Evolutionary conservation across 495 filamentous ascomycete species (phyloP).

Genomic region (Aspergillus incahuasiensis): DNA sequence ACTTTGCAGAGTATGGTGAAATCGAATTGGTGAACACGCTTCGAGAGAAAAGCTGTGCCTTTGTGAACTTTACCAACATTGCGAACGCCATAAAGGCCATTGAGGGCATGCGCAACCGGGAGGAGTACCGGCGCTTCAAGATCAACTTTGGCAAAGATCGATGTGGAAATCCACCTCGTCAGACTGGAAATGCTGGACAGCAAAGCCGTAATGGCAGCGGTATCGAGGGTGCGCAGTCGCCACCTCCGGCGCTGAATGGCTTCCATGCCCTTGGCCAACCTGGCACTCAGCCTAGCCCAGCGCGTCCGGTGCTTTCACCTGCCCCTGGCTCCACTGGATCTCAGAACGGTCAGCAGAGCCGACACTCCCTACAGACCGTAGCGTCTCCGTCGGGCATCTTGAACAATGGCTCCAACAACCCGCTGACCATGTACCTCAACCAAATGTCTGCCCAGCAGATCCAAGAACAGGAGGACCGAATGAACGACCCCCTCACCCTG

Average conservation of each 20-base stretch:
- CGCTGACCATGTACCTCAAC: conserved; percentile 88
- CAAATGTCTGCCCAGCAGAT: conserved; percentile 78
- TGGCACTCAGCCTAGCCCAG: conserved; percentile 67
- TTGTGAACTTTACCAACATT: conserved; percentile 99
- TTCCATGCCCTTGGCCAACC: conserved; percentile 52
- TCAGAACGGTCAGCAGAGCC: conserved; percentile 44
- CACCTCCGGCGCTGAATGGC: conserved; percentile 46
- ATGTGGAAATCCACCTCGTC: conserved; percentile 92
- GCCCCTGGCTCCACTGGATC: conserved; percentile 54
- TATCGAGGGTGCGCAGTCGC: conserved; percentile 62
- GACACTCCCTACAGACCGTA: conserved; percentile 47
- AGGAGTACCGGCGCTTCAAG: conserved; percentile 97
- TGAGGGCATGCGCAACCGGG: conserved; percentile 86
- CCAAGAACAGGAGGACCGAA: conserved; percentile 53
- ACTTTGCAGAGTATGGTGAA: conserved; percentile 97
- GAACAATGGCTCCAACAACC: conserved; percentile 77
- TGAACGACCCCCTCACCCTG: conserved; percentile 47
- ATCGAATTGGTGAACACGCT: conserved; percentile 96
- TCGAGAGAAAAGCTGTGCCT: conserved; percentile 97
- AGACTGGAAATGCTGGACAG: conserved; percentile 56
- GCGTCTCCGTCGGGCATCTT: conserved; percentile 66
- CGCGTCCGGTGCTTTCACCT: conserved; percentile 52
- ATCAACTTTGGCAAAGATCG: conserved; percentile 99
- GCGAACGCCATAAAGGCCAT: conserved; percentile 99
- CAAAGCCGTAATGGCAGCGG: conserved; percentile 53